phyloP scores from a whole-genome alignment of 257 asterid species.

The Nicotiana noctiflora region DNA sequence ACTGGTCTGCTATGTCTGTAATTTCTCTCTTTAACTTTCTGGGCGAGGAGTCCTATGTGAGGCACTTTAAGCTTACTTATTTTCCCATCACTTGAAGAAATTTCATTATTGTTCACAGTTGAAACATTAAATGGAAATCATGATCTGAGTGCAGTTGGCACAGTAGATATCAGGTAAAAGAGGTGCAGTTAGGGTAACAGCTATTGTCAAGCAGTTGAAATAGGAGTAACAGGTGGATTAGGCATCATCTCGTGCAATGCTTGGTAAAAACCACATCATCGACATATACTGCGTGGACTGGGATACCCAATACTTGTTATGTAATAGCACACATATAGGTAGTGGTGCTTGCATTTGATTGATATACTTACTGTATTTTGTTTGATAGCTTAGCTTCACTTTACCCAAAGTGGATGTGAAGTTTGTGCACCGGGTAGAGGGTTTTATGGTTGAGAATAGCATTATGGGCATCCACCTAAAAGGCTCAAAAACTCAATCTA shows the following conservation, averaged over 20 bases:
- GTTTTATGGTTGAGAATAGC: conserved; percentile 61
- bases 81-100: background rate
- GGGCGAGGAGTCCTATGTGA: background rate
- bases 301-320: background rate
- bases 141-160: background rate
- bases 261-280: background rate
- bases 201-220: background rate
- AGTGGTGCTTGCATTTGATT: conserved; percentile 13
- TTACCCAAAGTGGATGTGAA: conserved; percentile 76
- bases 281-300: background rate
- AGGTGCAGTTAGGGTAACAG: background rate
- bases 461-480: conserved; percentile 80
- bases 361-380: conserved; percentile 11
- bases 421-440: conserved; percentile 55
- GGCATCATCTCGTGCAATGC: background rate
- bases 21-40: background rate
- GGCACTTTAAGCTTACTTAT: background rate
- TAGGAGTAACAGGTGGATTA: conserved; percentile 4
- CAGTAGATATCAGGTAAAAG: background rate
- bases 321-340: background rate
- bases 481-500: conserved; percentile 61
- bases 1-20: background rate
- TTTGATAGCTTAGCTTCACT: conserved; percentile 67
- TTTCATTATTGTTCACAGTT: background rate
- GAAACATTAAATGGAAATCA: background rate